These are phyloP conservation scores for Lasiosphaeria miniovina DNA, from an alignment of 495 filamentous ascomycete species.

Conservation along the genomic window DNA sequence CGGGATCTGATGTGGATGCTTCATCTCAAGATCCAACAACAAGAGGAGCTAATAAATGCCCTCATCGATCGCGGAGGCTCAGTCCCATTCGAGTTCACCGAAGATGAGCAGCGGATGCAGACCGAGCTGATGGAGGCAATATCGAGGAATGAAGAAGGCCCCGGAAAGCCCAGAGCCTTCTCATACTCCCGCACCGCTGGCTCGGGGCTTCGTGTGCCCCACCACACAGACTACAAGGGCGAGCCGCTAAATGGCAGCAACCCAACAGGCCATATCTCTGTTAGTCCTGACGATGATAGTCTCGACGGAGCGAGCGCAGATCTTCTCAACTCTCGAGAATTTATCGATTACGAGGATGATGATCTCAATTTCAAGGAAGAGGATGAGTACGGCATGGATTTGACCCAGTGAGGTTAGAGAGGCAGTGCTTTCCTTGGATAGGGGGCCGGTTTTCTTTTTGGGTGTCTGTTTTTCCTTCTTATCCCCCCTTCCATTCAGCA, in stretches of 20 bases:
- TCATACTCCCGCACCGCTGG: conserved; percentile 82
- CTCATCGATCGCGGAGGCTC: conserved; percentile 66
- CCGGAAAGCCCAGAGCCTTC: conserved; percentile 45
- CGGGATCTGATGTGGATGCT: conserved; percentile 97
- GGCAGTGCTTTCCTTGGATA: too few relatives aligned
- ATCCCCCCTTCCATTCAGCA: conserved; percentile 1
- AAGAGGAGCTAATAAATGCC: conserved; percentile 74
- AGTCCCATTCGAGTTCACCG: conserved; percentile 79
- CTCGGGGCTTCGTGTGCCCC: conserved; percentile 81
- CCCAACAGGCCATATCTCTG: conserved; percentile 35
- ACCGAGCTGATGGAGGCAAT: conserved; percentile 84
- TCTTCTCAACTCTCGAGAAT: conserved; percentile 56
- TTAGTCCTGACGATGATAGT: conserved; percentile 70
- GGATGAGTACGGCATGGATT: conserved; percentile 83
- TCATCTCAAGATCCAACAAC: conserved; percentile 80
- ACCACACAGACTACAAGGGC: conserved; percentile 88
- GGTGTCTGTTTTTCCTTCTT: conserved; percentile 3
- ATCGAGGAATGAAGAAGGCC: conserved; percentile 65
- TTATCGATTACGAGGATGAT: conserved; percentile 66
- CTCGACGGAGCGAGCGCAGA: conserved; percentile 54
- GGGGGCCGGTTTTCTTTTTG: conserved; percentile 6
- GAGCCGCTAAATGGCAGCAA: conserved; percentile 58
- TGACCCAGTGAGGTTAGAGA: conserved; percentile 30
- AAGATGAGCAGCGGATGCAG: conserved; percentile 94
- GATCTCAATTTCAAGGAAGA: conserved; percentile 81